These are phyloP conservation scores for Pseudogymnoascus sp. DNA, from an alignment of 2,329 filamentous ascomycete species.

Conservation along the genomic window DNA sequence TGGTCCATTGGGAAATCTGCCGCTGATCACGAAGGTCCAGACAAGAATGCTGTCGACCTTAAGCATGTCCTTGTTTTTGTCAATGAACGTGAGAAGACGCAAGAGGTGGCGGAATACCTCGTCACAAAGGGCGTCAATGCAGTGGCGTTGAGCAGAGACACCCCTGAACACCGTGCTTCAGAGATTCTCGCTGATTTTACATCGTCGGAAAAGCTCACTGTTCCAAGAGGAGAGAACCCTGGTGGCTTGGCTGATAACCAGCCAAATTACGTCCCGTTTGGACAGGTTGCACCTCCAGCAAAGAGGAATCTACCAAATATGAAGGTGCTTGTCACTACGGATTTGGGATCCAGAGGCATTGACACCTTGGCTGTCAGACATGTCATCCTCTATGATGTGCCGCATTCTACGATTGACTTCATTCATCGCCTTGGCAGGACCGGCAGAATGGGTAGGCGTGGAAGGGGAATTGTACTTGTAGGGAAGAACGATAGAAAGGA, in stretches of 20 bases:
- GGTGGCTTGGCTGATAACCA: conserved; percentile 34
- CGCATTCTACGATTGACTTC: conserved; percentile 94
- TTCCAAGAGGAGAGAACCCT: conserved; percentile 28
- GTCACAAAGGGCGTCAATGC: conserved; percentile 81
- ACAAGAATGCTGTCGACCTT: conserved; percentile 52
- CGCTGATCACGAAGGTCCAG: conserved; percentile 46
- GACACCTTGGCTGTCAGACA: conserved; percentile 87
- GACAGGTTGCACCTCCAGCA: conserved; percentile 19
- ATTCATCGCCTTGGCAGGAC: conserved; percentile 91
- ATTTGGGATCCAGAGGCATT: conserved; percentile 85
- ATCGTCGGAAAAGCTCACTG: conserved; percentile 29
- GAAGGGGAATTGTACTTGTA: conserved; percentile 81
- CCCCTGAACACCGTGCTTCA: conserved; percentile 65
- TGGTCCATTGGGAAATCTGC: conserved; percentile 83
- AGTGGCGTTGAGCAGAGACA: conserved; percentile 76
- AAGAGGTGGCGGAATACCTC: conserved; percentile 72
- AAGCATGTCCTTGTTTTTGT: conserved; percentile 93
- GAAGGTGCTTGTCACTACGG: conserved; percentile 89
- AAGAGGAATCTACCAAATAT: conserved; percentile 55
- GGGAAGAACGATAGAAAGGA: conserved; percentile 85
- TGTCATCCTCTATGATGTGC: conserved; percentile 94
- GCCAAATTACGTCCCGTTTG: conserved; percentile 25
- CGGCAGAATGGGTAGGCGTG: conserved; percentile 84
- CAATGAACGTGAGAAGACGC: conserved; percentile 86
- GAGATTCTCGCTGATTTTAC: conserved; percentile 75